Evolutionary conservation across 1,139 yeast genomes (phyloP).

Genomic region (Debaryomyces robertsiae): DNA sequence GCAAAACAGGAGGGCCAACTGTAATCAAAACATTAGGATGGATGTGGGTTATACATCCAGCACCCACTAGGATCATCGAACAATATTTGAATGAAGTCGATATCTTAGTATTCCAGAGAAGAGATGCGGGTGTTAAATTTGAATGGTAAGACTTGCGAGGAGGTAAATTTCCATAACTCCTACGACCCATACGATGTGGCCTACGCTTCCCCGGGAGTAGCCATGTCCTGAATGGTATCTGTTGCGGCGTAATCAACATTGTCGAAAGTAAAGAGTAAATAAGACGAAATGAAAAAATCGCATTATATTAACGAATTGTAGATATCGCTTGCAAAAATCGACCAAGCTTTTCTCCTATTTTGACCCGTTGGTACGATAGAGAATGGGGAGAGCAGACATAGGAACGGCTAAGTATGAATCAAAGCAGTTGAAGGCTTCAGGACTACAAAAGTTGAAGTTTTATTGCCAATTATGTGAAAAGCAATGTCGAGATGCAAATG

Average conservation of each 20-base stretch:
- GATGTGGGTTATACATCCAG: conserved; percentile 35
- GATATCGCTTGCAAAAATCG: background rate
- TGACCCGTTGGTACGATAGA: background rate
- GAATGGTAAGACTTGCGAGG: conserved; percentile 38
- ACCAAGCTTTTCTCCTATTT: background rate
- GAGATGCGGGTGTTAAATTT: conserved; percentile 25
- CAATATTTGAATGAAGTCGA: conserved; percentile 35
- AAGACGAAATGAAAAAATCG: background rate
- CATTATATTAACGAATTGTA: too few species aligned
- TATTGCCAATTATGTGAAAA: conserved; percentile 92
- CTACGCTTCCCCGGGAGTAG: background rate
- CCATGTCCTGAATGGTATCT: conserved; percentile 6
- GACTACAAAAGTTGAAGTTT: conserved; percentile 81
- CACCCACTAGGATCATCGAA: conserved; percentile 27
- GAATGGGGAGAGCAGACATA: conserved; percentile 54
- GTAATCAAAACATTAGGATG: conserved; percentile 41
- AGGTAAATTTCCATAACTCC: conserved; percentile 19
- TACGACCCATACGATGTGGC: background rate
- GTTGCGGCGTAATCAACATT: conserved; percentile 6
- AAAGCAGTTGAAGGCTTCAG: conserved; percentile 77
- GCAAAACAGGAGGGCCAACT: conserved; percentile 38
- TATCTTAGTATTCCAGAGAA: conserved; percentile 31
- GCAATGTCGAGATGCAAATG: conserved; percentile 95
- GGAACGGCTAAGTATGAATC: conserved; percentile 84
- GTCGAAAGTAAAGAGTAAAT: background rate